A percentile compares a stretch with the other conserved stretches of the same genome.
phyloP scores from a whole-genome alignment of 139 green algal species.

The Volvox africanus region DNA sequence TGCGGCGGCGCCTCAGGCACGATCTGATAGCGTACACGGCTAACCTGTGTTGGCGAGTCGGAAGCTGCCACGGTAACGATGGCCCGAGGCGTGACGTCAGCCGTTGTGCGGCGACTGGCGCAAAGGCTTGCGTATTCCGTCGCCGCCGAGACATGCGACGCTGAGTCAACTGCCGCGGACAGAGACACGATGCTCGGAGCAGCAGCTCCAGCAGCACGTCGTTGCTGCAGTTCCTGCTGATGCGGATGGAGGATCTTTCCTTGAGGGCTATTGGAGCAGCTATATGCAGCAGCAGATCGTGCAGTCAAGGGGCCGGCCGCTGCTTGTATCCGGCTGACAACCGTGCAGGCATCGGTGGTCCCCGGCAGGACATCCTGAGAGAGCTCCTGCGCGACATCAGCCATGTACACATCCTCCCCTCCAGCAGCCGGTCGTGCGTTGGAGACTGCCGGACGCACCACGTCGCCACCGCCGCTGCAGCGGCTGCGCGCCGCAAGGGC shows the following conservation, averaged over 20 bases:
- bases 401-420: background rate
- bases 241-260: too few relatives aligned
- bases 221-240: too few relatives aligned
- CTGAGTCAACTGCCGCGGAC: background rate
- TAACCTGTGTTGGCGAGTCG: background rate
- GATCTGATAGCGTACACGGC: background rate
- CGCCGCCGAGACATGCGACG: background rate
- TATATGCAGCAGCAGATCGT: background rate
- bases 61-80: background rate
- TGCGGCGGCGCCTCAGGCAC: background rate
- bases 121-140: background rate
- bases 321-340: background rate
- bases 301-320: background rate
- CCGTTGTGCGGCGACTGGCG: slow-evolving; percentile 13
- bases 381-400: background rate
- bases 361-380: background rate
- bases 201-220: too few relatives aligned
- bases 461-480: background rate
- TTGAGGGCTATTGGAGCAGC: too few relatives aligned
- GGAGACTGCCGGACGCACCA: too few relatives aligned
- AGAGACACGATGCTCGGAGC: too few relatives aligned
- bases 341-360: background rate
- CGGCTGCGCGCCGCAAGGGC: background rate
- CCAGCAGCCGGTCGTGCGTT: background rate
- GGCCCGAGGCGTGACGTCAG: background rate